These are phyloP conservation scores for Trypanosoma cruzi DNA, from an alignment of 208 protist genomes.

Conservation along the genomic window DNA sequence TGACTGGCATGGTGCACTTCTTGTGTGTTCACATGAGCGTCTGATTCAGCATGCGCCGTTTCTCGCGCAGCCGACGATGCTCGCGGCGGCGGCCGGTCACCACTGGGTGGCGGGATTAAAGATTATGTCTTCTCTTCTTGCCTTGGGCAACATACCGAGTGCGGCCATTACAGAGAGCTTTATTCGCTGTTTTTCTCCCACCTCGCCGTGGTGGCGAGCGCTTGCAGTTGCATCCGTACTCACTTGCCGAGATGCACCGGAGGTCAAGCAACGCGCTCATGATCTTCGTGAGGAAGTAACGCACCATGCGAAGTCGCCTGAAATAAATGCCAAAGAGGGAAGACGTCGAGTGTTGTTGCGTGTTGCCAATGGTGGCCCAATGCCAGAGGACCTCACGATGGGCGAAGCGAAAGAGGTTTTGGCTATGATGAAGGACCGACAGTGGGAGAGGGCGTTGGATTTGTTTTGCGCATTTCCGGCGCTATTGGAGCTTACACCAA, in stretches of 20 bases:
- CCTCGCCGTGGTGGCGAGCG: conserved; percentile 25
- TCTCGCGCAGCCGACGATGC: conserved; percentile 25
- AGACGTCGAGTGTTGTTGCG: not conserved
- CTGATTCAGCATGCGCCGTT: conserved; percentile 16
- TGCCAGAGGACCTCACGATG: conserved; percentile 12
- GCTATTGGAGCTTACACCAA: conserved; percentile 11
- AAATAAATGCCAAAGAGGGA: not conserved
- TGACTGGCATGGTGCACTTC: conserved; percentile 17
- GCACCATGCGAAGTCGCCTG: not conserved
- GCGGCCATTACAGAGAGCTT: conserved; percentile 18
- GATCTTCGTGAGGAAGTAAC: conserved; percentile 17
- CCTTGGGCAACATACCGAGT: conserved; percentile 12
- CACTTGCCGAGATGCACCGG: conserved; percentile 9
- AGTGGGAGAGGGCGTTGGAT: conserved; percentile 22
- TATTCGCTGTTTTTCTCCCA: conserved; percentile 27
- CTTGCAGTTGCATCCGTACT: conserved; percentile 24
- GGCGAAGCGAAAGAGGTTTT: conserved; percentile 10
- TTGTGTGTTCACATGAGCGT: conserved; percentile 23
- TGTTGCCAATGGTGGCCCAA: not conserved
- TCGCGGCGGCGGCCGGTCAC: conserved; percentile 13
- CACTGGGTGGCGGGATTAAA: conserved; percentile 16
- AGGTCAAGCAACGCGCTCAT: not conserved
- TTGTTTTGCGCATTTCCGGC: conserved; percentile 14
- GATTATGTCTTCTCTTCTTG: conserved; percentile 21
- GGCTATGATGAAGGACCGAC: not conserved